These are phyloP conservation scores for Leishmania major DNA, from an alignment of 208 protist species.

Conservation along the genomic window DNA sequence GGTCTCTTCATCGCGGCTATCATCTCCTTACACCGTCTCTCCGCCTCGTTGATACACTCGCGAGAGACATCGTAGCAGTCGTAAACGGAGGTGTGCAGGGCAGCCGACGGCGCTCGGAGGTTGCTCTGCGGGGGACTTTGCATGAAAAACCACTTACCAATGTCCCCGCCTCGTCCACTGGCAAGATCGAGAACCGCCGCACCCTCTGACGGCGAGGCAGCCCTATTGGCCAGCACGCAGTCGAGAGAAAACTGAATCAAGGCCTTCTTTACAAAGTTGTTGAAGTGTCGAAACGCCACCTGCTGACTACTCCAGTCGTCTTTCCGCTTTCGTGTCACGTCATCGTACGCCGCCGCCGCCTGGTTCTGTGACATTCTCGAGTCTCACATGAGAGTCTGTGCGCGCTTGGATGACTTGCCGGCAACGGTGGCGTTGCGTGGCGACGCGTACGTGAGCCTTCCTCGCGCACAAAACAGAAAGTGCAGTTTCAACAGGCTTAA, in stretches of 20 bases:
- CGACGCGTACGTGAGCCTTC: background rate
- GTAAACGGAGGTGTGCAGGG: constrained; percentile 33
- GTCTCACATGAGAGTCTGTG: background rate
- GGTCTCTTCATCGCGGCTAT: background rate
- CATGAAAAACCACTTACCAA: constrained; percentile 89
- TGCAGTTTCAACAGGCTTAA: background rate
- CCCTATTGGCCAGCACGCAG: constrained; percentile 10
- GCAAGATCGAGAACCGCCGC: constrained; percentile 72
- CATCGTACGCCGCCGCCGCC: constrained; percentile 70
- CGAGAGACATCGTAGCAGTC: constrained; percentile 81
- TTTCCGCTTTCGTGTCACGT: constrained; percentile 48
- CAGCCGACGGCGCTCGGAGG: background rate
- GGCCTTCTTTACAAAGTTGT: constrained; percentile 86
- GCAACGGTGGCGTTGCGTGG: background rate
- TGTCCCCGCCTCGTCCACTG: constrained; percentile 83
- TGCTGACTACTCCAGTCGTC: constrained; percentile 68
- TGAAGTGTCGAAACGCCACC: constrained; percentile 84
- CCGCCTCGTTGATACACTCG: constrained; percentile 73
- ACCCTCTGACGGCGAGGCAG: constrained; percentile 14
- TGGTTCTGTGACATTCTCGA: constrained; percentile 9
- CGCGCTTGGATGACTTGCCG: background rate
- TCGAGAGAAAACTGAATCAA: constrained; percentile 85
- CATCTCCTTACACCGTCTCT: constrained; percentile 50
- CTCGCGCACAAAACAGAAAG: background rate
- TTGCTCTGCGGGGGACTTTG: constrained; percentile 48